Evolutionary conservation across 129 eudicot genomes (phyloP).

Genomic region (Saussurea involucrata): DNA sequence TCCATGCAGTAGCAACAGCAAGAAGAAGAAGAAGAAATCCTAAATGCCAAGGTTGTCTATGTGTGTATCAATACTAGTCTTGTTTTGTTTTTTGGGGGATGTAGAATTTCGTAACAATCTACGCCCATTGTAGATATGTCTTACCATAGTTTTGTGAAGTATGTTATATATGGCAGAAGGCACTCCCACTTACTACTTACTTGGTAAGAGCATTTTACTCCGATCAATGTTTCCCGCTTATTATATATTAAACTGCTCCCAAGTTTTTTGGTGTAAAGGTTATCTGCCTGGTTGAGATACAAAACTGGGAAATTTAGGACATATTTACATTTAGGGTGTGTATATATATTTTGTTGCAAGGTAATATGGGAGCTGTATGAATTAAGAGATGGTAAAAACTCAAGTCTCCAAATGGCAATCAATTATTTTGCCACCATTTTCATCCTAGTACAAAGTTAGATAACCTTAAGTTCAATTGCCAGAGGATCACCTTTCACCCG

Average conservation of each 20-base stretch:
- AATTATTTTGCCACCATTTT: background rate
- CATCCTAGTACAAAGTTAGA: background rate
- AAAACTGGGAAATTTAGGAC: background rate
- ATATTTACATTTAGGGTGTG: no score
- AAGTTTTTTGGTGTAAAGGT: background rate
- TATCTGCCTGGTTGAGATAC: background rate
- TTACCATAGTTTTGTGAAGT: slow-evolving; percentile 16
- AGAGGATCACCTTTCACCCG: background rate
- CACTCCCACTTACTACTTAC: background rate
- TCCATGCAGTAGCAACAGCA: slow-evolving; percentile 28
- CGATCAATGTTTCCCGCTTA: background rate
- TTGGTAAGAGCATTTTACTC: no score
- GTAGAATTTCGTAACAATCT: background rate
- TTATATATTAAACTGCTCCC: no score
- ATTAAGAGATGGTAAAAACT: background rate
- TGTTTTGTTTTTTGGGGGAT: slow-evolving; percentile 9
- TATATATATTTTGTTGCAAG: background rate
- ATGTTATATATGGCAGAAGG: slow-evolving; percentile 2
- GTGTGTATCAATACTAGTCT: slow-evolving; percentile 2
- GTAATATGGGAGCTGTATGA: background rate
- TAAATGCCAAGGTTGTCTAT: background rate
- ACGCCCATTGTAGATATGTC: slow-evolving; percentile 12
- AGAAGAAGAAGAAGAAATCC: slow-evolving; percentile 42
- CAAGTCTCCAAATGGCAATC: background rate
- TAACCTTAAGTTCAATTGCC: slow-evolving; percentile 7